Percentiles rank a stretch among this genome's conserved stretches.
phyloP scores from a whole-genome alignment of 176 grass and related monocot genomes.

The Otatea glauca region DNA sequence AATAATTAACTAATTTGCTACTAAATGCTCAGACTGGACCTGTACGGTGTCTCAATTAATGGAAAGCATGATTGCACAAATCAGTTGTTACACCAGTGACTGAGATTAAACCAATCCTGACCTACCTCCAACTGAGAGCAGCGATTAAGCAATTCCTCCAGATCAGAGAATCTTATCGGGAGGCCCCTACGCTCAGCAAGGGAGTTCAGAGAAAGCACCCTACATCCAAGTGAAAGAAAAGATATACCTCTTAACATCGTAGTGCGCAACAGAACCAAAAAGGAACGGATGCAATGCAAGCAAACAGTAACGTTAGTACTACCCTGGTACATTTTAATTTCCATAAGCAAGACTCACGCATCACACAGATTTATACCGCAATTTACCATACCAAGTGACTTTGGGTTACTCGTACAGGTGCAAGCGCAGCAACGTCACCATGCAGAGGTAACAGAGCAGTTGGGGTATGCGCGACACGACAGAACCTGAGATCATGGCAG shows the following conservation, averaged over 20 bases:
- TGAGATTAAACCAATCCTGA: not conserved
- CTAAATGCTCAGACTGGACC: constrained; percentile 1
- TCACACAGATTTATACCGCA: not conserved
- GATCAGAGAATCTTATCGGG: constrained; percentile 66
- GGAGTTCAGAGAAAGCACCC: constrained; percentile 73
- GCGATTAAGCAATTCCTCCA: constrained; percentile 72
- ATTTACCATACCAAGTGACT: not conserved
- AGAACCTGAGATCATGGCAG: constrained; percentile 91
- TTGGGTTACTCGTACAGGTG: not conserved
- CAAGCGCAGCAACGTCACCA: not conserved
- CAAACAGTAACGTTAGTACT: not conserved
- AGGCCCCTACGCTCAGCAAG: constrained; percentile 70
- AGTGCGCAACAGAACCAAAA: not conserved
- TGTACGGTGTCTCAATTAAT: constrained; percentile 28
- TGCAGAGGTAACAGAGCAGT: not conserved
- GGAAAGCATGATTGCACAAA: not conserved
- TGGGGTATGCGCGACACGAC: not conserved
- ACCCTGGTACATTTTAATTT: not conserved
- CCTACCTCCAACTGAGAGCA: constrained; percentile 87
- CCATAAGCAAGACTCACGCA: not conserved
- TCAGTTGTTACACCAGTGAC: not conserved
- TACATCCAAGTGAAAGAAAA: constrained; percentile 38
- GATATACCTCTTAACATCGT: not conserved
- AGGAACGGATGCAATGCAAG: not conserved
- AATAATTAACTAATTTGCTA: constrained; percentile 16